Percentiles rank a stretch among this genome's conserved stretches.
phyloP scores from a whole-genome alignment of 2,329 filamentous ascomycete species.

The Sporothrix brasiliensis region DNA sequence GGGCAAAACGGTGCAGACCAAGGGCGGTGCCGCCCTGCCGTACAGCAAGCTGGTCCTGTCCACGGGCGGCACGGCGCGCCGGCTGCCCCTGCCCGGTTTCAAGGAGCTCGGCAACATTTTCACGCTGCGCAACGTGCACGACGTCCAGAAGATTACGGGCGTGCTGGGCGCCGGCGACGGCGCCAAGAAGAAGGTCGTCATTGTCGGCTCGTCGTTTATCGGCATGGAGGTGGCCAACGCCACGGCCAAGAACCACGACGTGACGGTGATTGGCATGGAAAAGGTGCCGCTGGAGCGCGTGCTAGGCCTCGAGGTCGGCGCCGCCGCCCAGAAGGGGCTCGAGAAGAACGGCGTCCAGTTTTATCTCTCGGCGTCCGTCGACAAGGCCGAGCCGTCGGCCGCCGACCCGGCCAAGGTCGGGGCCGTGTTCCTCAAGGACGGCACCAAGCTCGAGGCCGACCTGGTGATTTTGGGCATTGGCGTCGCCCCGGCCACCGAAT shows the following conservation, averaged over 20 bases:
- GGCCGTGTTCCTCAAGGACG: slow-evolving; percentile 80
- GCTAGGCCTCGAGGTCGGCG: slow-evolving; percentile 79
- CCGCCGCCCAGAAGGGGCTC: slow-evolving; percentile 74
- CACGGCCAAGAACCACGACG: slow-evolving; percentile 74
- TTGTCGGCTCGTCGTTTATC: slow-evolving; percentile 94
- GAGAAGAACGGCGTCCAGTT: slow-evolving; percentile 91
- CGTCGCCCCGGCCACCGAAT: slow-evolving; percentile 82
- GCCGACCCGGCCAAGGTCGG: slow-evolving; percentile 74
- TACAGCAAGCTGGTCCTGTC: slow-evolving; percentile 92
- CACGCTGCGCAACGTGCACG: slow-evolving; percentile 73
- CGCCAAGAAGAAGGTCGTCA: slow-evolving; percentile 76
- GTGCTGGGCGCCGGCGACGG: slow-evolving; percentile 73
- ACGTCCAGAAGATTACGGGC: slow-evolving; percentile 74
- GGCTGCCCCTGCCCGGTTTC: slow-evolving; percentile 80
- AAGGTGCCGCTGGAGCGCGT: slow-evolving; percentile 81
- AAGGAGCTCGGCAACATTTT: slow-evolving; percentile 88
- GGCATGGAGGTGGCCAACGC: slow-evolving; percentile 97
- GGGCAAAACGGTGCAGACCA: slow-evolving; percentile 72
- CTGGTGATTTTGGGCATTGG: slow-evolving; percentile 90
- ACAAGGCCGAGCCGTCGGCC: slow-evolving; percentile 74
- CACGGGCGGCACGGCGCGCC: slow-evolving; percentile 77
- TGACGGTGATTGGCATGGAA: slow-evolving; percentile 89
- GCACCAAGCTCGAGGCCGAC: slow-evolving; percentile 80
- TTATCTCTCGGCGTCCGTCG: slow-evolving; percentile 76
- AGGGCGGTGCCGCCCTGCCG: slow-evolving; percentile 67